Percentiles rank a stretch among this genome's conserved stretches.
phyloP scores from a whole-genome alignment of 352 stramenopile species.

The Pythium plurisporium region DNA sequence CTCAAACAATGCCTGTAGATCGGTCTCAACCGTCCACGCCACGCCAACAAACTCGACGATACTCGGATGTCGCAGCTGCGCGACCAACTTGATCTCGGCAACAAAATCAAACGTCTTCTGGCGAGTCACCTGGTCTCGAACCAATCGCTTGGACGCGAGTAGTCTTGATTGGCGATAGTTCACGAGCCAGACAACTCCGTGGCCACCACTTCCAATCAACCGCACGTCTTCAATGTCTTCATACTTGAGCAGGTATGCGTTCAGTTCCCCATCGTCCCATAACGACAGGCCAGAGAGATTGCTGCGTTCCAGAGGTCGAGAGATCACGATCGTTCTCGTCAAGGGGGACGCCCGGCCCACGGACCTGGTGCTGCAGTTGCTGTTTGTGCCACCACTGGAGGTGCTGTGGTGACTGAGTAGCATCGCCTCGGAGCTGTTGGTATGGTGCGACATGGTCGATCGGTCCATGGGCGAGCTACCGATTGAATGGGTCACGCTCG shows the following conservation, averaged over 20 bases:
- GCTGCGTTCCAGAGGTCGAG: background rate
- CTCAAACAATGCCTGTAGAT: slow-evolving; percentile 61
- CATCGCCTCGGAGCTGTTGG: background rate
- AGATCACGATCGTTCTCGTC: slow-evolving; percentile 7
- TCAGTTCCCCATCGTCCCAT: slow-evolving; percentile 52
- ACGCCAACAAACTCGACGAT: slow-evolving; percentile 65
- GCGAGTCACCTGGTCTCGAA: slow-evolving; percentile 26
- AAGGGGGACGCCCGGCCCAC: background rate
- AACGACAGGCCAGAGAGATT: slow-evolving; percentile 23
- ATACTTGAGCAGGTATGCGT: slow-evolving; percentile 36
- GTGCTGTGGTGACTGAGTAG: background rate
- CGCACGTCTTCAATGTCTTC: slow-evolving; percentile 49
- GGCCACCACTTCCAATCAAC: background rate
- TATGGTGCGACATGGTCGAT: background rate
- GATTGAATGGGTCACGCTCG: background rate
- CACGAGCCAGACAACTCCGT: background rate
- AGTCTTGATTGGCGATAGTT: background rate
- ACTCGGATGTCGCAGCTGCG: slow-evolving; percentile 48
- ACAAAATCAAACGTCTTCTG: slow-evolving; percentile 48
- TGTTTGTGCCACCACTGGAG: background rate
- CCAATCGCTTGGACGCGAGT: background rate
- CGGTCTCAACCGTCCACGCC: slow-evolving; percentile 53
- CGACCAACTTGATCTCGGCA: slow-evolving; percentile 69
- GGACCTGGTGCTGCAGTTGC: background rate
- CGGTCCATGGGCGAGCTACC: background rate